Evolutionary conservation across 2,329 filamentous ascomycete genomes (phyloP).

Genomic region (Fusarium secorum): DNA sequence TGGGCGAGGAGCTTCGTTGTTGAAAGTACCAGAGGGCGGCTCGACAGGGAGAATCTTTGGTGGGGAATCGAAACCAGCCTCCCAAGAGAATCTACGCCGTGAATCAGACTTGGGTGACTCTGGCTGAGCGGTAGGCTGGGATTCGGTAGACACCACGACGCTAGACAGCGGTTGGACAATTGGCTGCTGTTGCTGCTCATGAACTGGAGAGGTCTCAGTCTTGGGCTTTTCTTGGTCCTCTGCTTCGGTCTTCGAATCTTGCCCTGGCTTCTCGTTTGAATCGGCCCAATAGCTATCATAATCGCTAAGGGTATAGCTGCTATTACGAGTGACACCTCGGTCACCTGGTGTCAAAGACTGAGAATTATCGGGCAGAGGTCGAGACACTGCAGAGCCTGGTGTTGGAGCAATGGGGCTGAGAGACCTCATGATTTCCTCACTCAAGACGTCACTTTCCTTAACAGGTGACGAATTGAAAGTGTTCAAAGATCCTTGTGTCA

Average conservation of each 20-base stretch:
- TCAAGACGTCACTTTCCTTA: constrained; percentile 74
- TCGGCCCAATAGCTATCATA: constrained; percentile 74
- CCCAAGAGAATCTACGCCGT: constrained; percentile 51
- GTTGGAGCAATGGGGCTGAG: constrained; percentile 60
- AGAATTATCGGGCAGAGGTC: constrained; percentile 20
- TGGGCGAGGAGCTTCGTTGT: constrained; percentile 5
- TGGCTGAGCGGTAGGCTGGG: not conserved
- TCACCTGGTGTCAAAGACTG: constrained; percentile 30
- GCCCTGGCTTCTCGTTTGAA: constrained; percentile 27
- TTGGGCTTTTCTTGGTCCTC: constrained; percentile 7
- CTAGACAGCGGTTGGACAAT: not conserved
- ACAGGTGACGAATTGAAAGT: constrained; percentile 62
- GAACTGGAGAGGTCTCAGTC: not conserved
- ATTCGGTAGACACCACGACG: not conserved
- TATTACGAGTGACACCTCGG: constrained; percentile 54
- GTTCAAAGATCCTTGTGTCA: constrained; percentile 56
- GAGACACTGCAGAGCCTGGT: constrained; percentile 16
- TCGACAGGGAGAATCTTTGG: constrained; percentile 22
- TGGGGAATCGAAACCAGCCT: constrained; percentile 41
- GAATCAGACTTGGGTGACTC: constrained; percentile 14
- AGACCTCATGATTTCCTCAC: constrained; percentile 78
- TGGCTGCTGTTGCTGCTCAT: constrained; percentile 1
- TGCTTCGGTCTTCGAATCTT: not conserved
- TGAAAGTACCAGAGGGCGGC: constrained; percentile 6
- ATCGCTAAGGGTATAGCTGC: constrained; percentile 69